Base-by-base conservation (phyloP, 352 stramenopile genomes). In the Phytophthora tubulina region DNA sequence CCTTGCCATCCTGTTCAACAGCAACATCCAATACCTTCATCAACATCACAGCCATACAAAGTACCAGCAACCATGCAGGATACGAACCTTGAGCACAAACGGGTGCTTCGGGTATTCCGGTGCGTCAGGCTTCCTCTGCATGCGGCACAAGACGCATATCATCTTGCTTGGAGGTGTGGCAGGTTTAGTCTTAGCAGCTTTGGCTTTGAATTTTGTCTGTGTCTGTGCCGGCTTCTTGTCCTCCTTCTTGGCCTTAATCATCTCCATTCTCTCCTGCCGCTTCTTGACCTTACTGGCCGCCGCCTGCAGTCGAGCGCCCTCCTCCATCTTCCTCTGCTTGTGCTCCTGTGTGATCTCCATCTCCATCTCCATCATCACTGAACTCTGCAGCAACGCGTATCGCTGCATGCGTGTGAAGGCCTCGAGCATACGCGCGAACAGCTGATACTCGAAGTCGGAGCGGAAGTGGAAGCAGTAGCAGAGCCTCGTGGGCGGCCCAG, bases 381-480 rank as follows among this genome's bases (percentile, higher is more conserved):
- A 91, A 10, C 75, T 81, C 9, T 82, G 76, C 31, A 90, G 53
- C 46, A 93, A 46, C 52, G 72, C 72, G 50, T 83, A 82, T 21
- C 76, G 67, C 64, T 89, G 80, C 49, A 85, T 74, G 10, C 73
- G 73, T 15, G 49, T 63, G 35, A 76, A 84, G 1, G 83, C 82
- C 3, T 64, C 36, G 4, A 84, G 32, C 0, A 75, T 79, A 35
- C 54, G 65, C 21, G 72, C 80, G 68, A 93, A 90, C 32, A 91
- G 53, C 6, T 84, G 70, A 60, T 74, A 91, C 65, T 93, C 85
- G 51, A 79, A 72, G 31, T 79, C 56, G 33, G 81, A 81, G 46
- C 80, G 76, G 54, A 93, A 91, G 66, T 86, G 74, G 72, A 93
- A 93, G 72, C 81, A 90, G 63, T 77, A 91, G 78, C 85, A 93